These are phyloP conservation scores for Eruca vesicaria DNA, from an alignment of 441 rosid species.

Conservation along the genomic window DNA sequence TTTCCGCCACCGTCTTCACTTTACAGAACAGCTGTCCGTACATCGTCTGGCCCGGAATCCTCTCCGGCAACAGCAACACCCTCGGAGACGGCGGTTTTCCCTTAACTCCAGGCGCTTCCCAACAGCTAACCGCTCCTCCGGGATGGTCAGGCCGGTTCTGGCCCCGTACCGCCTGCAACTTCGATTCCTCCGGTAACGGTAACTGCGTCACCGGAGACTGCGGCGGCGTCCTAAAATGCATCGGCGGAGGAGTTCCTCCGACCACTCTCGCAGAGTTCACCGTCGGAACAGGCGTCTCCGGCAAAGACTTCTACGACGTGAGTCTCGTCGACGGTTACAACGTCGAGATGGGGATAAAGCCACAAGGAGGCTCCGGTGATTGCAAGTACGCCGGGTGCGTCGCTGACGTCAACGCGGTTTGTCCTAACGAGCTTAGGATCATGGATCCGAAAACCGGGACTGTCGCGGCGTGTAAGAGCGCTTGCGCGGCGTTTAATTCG, in stretches of 20 bases:
- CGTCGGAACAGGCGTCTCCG: conserved; percentile 37
- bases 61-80: conserved; percentile 55
- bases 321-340: conserved; percentile 96
- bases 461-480: conserved; percentile 81
- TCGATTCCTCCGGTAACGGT: conserved; percentile 62
- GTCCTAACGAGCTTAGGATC: conserved; percentile 64
- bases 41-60: conserved; percentile 80
- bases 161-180: conserved; percentile 75
- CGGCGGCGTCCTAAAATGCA: conserved; percentile 66
- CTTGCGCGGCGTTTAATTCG: conserved; percentile 68
- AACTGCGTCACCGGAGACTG: conserved; percentile 85
- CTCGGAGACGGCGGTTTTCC: conserved; percentile 73
- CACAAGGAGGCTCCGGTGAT: conserved; percentile 67
- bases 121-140: conserved; percentile 50
- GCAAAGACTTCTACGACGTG: conserved; percentile 83
- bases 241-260: conserved; percentile 78
- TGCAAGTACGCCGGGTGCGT: conserved; percentile 86
- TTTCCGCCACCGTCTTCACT: conserved; percentile 60
- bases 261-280: conserved; percentile 76
- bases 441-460: conserved; percentile 43
- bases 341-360: conserved; percentile 59
- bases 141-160: conserved; percentile 83
- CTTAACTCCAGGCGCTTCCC: conserved; percentile 51
- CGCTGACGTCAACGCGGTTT: conserved; percentile 58
- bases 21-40: conserved; percentile 57